Conservation (phyloP, 2,329 filamentous ascomycete species). For the Podosphaera fusca region DNA sequence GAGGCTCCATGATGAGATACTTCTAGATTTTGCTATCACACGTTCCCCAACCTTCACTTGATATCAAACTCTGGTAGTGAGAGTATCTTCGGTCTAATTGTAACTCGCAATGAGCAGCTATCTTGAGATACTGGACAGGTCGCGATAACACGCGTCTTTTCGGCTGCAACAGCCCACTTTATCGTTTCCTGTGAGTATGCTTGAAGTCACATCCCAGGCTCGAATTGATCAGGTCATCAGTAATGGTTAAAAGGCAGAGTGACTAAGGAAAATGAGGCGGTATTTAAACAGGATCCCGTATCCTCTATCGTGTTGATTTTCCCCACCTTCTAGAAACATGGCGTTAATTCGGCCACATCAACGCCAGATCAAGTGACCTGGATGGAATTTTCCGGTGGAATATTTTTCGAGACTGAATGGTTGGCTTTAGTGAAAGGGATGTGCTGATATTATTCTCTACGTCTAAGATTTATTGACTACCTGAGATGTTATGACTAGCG, state of each 20-base stretch:
- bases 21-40: neutral
- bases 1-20: slow-evolving; percentile 9
- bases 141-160: neutral
- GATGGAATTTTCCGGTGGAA: neutral
- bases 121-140: neutral
- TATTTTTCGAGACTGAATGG: no score
- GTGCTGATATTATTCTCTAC: no score
- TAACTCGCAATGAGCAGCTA: neutral
- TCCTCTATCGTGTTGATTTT: neutral
- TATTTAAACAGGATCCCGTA: neutral
- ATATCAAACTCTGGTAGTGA: neutral
- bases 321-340: neutral
- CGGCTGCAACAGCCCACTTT: neutral
- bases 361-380: slow-evolving; percentile 1
- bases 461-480: no score
- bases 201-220: no score
- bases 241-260: neutral
- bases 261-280: neutral
- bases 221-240: neutral
- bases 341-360: neutral
- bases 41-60: neutral
- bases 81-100: neutral
- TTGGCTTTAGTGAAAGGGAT: no score
- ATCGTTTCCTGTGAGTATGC: no score
- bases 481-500: no score